phyloP scores from a whole-genome alignment of 1,139 yeast genomes.

The Candida tropicalis region DNA sequence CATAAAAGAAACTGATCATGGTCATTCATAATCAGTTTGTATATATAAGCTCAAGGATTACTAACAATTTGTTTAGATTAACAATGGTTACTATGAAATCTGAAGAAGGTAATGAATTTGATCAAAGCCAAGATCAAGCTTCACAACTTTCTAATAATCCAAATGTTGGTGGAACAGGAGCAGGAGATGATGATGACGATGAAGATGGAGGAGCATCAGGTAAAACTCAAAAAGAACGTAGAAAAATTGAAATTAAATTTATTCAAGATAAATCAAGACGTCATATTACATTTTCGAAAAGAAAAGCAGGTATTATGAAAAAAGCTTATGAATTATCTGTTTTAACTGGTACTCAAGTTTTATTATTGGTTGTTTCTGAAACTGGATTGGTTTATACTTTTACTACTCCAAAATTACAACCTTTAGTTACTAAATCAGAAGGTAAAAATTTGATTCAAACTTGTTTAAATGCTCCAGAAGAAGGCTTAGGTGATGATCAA shows the following conservation, averaged over 20 bases:
- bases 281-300: constrained; percentile 94
- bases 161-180: constrained; percentile 18
- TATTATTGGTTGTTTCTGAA: constrained; percentile 90
- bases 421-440: constrained; percentile 94
- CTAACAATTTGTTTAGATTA: neutral
- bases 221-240: constrained; percentile 73
- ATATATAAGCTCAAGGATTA: neutral
- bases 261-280: constrained; percentile 97
- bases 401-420: constrained; percentile 97
- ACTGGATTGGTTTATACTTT: constrained; percentile 98
- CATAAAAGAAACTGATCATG: too few species aligned
- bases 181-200: constrained; percentile 62
- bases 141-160: constrained; percentile 1
- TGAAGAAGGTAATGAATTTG: constrained; percentile 40
- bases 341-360: constrained; percentile 94
- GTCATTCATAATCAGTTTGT: too few species aligned
- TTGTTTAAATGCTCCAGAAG: constrained; percentile 92
- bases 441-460: constrained; percentile 97
- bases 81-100: constrained; percentile 24
- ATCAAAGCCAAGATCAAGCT: constrained; percentile 18
- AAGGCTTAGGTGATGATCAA: constrained; percentile 59
- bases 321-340: constrained; percentile 96
- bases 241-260: constrained; percentile 95
- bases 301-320: constrained; percentile 99
- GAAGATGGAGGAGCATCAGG: constrained; percentile 63